phyloP scores from a whole-genome alignment of 305 asterid genomes.

The Fraxinus angustifolia region DNA sequence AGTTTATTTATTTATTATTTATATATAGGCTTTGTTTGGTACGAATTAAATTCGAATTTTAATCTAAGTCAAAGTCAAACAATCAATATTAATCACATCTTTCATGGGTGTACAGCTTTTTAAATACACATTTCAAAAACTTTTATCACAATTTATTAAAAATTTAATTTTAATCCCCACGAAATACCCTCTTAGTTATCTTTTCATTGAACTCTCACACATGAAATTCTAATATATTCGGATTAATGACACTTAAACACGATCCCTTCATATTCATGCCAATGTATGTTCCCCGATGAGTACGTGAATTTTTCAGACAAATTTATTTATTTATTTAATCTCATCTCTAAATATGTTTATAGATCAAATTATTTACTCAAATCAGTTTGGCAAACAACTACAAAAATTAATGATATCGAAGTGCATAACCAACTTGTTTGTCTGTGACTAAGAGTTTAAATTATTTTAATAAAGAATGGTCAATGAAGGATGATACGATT shows the following conservation, averaged over 20 bases:
- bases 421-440: neutral
- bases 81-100: no score
- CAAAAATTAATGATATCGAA: constrained; percentile 23
- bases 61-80: no score
- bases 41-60: no score
- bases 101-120: no score
- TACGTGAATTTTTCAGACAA: neutral
- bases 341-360: neutral
- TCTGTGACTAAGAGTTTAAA: neutral
- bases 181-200: neutral
- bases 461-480: neutral
- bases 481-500: constrained; percentile 6
- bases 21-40: neutral
- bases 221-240: neutral
- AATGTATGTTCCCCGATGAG: neutral
- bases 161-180: no score
- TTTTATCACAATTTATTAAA: no score
- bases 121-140: no score
- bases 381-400: constrained; percentile 37
- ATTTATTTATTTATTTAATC: neutral
- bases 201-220: neutral
- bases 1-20: neutral
- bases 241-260: neutral
- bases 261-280: neutral
- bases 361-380: neutral